phyloP scores from a whole-genome alignment of 164 flowering plant species.

The Kingdonia uniflora region DNA sequence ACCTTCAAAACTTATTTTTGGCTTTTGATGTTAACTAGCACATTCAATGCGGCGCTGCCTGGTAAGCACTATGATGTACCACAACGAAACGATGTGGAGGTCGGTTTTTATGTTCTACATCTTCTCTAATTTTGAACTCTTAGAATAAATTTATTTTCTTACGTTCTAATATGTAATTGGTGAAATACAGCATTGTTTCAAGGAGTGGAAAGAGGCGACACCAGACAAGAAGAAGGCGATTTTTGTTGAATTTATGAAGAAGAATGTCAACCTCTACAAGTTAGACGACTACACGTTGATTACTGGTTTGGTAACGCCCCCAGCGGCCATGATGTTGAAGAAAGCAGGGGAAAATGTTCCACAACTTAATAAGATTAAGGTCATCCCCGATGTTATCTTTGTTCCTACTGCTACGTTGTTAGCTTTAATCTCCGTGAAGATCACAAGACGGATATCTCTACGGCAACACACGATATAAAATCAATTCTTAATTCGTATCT shows the following conservation, averaged over 20 bases:
- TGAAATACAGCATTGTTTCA: slow-evolving; percentile 22
- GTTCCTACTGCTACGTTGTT: slow-evolving; percentile 53
- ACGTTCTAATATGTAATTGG: background rate
- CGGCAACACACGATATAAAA: background rate
- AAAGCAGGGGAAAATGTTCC: slow-evolving; percentile 53
- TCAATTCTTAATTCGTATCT: too few relatives aligned
- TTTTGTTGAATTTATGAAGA: slow-evolving; percentile 29
- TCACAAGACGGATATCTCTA: slow-evolving; percentile 12
- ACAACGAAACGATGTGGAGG: slow-evolving; percentile 29
- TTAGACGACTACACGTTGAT: slow-evolving; percentile 33
- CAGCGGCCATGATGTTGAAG: slow-evolving; percentile 63
- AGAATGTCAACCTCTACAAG: slow-evolving; percentile 24
- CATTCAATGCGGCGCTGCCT: slow-evolving; percentile 53
- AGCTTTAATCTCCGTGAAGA: slow-evolving; percentile 42
- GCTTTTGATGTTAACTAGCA: slow-evolving; percentile 21
- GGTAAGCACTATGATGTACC: slow-evolving; percentile 73
- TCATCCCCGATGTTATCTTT: slow-evolving; percentile 54
- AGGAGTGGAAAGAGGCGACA: slow-evolving; percentile 21
- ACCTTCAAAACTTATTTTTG: too few relatives aligned
- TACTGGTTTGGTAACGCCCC: slow-evolving; percentile 52
- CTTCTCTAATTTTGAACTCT: background rate
- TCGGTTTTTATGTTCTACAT: slow-evolving; percentile 11
- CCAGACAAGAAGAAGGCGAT: slow-evolving; percentile 20
- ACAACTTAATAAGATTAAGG: slow-evolving; percentile 35
- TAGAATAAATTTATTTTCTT: background rate